Conservation (phyloP, 208 protist genomes). For the Trypanosoma lewisi region DNA sequence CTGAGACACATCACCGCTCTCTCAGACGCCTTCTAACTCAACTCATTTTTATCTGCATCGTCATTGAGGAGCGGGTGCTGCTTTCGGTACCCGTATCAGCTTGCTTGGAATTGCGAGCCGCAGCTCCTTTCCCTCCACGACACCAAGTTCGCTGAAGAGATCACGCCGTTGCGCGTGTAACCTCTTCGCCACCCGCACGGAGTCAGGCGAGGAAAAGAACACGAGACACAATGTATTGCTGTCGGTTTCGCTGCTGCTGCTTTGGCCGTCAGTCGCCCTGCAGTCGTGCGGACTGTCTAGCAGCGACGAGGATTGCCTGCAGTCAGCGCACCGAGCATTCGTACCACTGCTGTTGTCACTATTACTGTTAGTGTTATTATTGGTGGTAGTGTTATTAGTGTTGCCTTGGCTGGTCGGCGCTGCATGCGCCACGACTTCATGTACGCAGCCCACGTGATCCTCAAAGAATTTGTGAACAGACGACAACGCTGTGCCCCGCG, state of each 20-base stretch:
- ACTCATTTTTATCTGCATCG: background rate
- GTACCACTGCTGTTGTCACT: background rate
- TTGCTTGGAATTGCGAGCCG: conserved; percentile 64
- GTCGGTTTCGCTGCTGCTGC: background rate
- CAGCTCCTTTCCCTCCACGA: conserved; percentile 43
- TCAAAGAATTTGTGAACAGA: conserved; percentile 67
- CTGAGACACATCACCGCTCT: background rate
- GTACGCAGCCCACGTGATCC: conserved; percentile 60
- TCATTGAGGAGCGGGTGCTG: background rate
- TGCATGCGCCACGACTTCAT: conserved; percentile 55
- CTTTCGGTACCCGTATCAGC: conserved; percentile 16
- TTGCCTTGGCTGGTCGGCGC: background rate
- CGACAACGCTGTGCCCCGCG: conserved; percentile 21
- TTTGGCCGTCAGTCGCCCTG: background rate
- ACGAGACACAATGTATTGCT: conserved; percentile 58
- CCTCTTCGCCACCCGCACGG: conserved; percentile 38
- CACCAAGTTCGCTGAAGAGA: conserved; percentile 34
- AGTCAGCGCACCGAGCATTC: background rate
- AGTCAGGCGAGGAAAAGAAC: conserved; percentile 67
- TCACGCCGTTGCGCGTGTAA: conserved; percentile 26
- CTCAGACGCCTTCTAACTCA: background rate
- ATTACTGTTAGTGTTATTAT: conserved; percentile 1
- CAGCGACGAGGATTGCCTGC: too few relatives aligned
- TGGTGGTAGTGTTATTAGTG: background rate
- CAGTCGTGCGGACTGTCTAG: too few relatives aligned